A percentile compares a stretch with the other conserved stretches of the same genome.
Evolutionary conservation across 2,329 filamentous ascomycete species (phyloP).

Genomic region (Zymoseptoria ardabiliae): DNA sequence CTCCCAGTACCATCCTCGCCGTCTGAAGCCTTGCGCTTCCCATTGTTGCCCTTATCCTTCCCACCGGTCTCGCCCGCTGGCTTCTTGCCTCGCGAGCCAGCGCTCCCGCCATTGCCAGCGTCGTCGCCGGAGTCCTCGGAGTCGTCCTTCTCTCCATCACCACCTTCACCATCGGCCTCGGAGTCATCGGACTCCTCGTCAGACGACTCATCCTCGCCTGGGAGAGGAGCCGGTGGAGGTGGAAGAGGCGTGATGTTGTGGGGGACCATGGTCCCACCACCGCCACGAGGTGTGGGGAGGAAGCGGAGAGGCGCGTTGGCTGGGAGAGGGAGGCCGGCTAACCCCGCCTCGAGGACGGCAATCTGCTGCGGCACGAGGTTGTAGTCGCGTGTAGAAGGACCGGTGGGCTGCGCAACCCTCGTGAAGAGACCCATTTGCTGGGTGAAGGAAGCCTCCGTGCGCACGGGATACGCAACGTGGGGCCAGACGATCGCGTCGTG

Average conservation of each 20-base stretch:
- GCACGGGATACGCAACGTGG: background rate
- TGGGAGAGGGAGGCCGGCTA: background rate
- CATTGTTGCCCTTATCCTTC: background rate
- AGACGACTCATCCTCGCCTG: background rate
- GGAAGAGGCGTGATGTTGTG: background rate
- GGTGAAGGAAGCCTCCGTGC: background rate
- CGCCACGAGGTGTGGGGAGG: background rate
- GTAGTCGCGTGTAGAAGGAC: background rate
- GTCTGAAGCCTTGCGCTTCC: background rate
- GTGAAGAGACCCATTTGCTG: background rate
- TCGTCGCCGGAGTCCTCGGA: background rate
- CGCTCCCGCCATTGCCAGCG: background rate
- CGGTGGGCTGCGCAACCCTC: background rate
- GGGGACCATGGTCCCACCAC: background rate
- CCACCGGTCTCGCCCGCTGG: background rate
- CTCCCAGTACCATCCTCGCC: background rate
- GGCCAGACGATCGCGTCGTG: background rate
- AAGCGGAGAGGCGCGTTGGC: background rate
- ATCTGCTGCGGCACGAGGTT: background rate
- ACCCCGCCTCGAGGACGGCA: background rate
- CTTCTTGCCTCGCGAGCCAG: background rate
- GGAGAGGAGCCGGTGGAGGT: background rate
- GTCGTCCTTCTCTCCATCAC: background rate
- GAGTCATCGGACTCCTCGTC: background rate
- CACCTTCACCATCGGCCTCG: background rate